Conservation (phyloP, 2,329 filamentous ascomycete species). For the Fusarium lyarnte region DNA sequence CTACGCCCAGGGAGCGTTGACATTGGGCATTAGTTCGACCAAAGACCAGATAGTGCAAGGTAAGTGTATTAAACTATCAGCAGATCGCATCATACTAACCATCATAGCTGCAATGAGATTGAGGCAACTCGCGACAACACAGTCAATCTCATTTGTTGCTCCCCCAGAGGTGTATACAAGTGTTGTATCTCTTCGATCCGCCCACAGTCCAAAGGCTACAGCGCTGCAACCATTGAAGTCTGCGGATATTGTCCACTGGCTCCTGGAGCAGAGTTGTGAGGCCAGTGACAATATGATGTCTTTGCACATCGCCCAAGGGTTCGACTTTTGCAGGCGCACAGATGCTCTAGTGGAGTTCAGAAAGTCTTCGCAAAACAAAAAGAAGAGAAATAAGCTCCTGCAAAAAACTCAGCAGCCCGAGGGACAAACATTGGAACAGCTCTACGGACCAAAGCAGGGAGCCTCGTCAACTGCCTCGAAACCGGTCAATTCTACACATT, state of each 20-base stretch:
- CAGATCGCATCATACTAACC: background rate
- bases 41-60: conserved; percentile 72
- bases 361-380: conserved; percentile 49
- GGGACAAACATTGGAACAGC: conserved; percentile 63
- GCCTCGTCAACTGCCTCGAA: background rate
- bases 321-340: conserved; percentile 66
- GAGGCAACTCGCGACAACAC: conserved; percentile 64
- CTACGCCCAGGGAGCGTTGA: conserved; percentile 60
- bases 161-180: conserved; percentile 70
- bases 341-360: conserved; percentile 58
- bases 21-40: conserved; percentile 64
- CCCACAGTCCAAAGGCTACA: background rate
- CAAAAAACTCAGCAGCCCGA: conserved; percentile 56
- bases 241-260: conserved; percentile 59
- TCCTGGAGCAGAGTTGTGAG: conserved; percentile 70
- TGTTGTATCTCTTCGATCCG: conserved; percentile 58
- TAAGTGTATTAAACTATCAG: conserved; percentile 37
- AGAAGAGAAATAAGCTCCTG: conserved; percentile 48
- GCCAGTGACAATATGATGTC: conserved; percentile 67
- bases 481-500: background rate
- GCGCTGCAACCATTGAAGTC: conserved; percentile 17
- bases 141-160: conserved; percentile 64
- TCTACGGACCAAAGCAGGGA: conserved; percentile 58
- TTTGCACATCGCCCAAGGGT: conserved; percentile 68
- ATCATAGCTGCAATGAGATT: conserved; percentile 70